phyloP scores from a whole-genome alignment of 1,284 basidiomycete genomes.

The Megacollybia platyphylla region DNA sequence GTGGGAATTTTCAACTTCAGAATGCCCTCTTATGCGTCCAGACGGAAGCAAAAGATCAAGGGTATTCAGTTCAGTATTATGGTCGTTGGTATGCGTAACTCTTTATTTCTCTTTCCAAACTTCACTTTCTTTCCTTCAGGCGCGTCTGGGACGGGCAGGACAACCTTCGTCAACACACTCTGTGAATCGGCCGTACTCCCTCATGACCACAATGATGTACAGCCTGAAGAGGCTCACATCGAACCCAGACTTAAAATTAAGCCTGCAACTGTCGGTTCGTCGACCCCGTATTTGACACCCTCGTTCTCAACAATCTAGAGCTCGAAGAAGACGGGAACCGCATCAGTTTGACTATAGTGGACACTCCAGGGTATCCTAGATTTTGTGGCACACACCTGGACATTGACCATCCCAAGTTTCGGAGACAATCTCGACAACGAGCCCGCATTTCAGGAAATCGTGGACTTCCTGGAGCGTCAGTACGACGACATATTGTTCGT shows the following conservation, averaged over 20 bases:
- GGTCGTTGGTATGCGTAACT: slow-evolving; percentile 66
- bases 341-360: slow-evolving; percentile 92
- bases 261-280: slow-evolving; percentile 74
- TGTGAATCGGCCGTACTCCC: slow-evolving; percentile 77
- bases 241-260: slow-evolving; percentile 88
- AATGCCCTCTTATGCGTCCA: slow-evolving; percentile 35
- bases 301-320: slow-evolving; percentile 35
- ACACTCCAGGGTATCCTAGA: slow-evolving; percentile 65
- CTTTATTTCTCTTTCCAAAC: background rate
- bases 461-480: slow-evolving; percentile 91
- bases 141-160: slow-evolving; percentile 86
- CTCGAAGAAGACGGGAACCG: slow-evolving; percentile 95
- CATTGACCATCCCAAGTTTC: slow-evolving; percentile 26
- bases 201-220: slow-evolving; percentile 67
- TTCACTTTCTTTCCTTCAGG: slow-evolving; percentile 30
- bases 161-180: slow-evolving; percentile 94
- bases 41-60: slow-evolving; percentile 86
- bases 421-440: slow-evolving; percentile 98
- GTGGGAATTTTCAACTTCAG: slow-evolving; percentile 4
- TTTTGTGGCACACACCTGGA: no score
- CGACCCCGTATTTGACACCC: background rate
- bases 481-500: slow-evolving; percentile 84
- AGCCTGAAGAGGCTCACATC: slow-evolving; percentile 69
- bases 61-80: slow-evolving; percentile 89
- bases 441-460: slow-evolving; percentile 92